These are phyloP conservation scores for Trypanosoma rangeli DNA, from an alignment of 208 protist species.

Conservation along the genomic window DNA sequence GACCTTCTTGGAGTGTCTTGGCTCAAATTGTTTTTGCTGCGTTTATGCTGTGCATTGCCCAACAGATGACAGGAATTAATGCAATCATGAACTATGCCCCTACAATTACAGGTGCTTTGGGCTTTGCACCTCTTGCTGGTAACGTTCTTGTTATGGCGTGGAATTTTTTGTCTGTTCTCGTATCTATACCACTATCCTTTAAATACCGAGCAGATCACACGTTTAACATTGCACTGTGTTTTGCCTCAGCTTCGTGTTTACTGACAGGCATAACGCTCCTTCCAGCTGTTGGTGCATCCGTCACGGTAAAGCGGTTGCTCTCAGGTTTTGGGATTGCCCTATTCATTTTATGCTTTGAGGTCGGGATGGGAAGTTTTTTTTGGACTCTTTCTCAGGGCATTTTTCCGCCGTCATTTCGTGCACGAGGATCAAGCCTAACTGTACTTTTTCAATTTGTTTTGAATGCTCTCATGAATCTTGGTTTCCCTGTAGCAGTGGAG, in stretches of 20 bases:
- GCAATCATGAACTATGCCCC: constrained; percentile 89
- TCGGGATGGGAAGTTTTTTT: constrained; percentile 77
- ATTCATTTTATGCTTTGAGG: constrained; percentile 78
- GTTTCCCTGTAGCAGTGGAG: constrained; percentile 81
- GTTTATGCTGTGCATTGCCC: constrained; percentile 53
- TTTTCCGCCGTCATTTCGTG: constrained; percentile 81
- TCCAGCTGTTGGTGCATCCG: constrained; percentile 62
- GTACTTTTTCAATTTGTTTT: constrained; percentile 78
- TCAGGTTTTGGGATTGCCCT: constrained; percentile 77
- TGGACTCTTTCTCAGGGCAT: constrained; percentile 82
- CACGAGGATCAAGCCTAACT: constrained; percentile 62
- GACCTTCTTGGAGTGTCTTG: too few species aligned
- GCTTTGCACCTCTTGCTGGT: constrained; percentile 62
- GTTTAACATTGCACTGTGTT: constrained; percentile 58
- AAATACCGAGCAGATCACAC: constrained; percentile 78
- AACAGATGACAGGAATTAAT: constrained; percentile 88
- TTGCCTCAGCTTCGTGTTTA: constrained; percentile 69
- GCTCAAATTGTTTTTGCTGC: constrained; percentile 49
- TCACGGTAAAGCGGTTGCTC: constrained; percentile 62
- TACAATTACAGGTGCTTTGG: constrained; percentile 67
- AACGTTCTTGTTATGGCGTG: constrained; percentile 86
- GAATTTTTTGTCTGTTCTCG: constrained; percentile 87
- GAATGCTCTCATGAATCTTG: constrained; percentile 89
- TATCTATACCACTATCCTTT: constrained; percentile 71
- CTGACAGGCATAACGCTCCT: constrained; percentile 80